Evolutionary conservation across 352 stramenopile species (phyloP), one percentile per base, ranked within the genome.

Genomic region (Globisporangium sylvaticum): DNA sequence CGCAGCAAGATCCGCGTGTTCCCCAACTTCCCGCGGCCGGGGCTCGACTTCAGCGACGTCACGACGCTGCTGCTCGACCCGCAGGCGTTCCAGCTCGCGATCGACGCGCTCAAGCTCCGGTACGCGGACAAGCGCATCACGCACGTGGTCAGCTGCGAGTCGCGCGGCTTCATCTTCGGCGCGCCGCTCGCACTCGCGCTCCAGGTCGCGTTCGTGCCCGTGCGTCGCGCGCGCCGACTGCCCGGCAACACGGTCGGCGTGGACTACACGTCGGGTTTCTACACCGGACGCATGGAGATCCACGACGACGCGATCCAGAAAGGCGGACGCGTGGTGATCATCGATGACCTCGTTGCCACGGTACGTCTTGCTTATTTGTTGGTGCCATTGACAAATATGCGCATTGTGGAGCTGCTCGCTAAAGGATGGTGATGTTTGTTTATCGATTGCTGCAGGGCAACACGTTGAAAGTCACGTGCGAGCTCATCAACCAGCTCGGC

Each of bases 91-190:
- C 83, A 91, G 64, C 62, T 90, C 31, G 78, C 70, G 32, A 89
- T 94, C 59, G 80, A 93, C 61, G 83, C 84, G n/a, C 80, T 94
- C 29, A 74, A 69, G 48, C 65, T 78, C 32, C 80, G 87, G 9
- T 94, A 93, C 63, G 73, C 63, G 15, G 67, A 64, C 69, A 59
- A 88, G 62, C 46, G 73, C 39, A 83, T 94, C 78, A 90, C 87
- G 7, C 84, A 94, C 72, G 67, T 94, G n/a, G 87, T 91, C 29
- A 93, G 87, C 69, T 88, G 75, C 63, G 84, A 94, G 65, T 87
- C 84, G 37, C 77, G 87, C 58, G 84, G 87, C 3, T 92, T 94
- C 64, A 92, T 94, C 74, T 94, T 94, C 57, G 87, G 84, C 0
- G 78, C 87, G 12, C 87, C 87, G 32, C 66, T 94, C 55, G 87